Percentiles rank a stretch among this genome's conserved stretches.
Conservation (phyloP, 2,329 filamentous ascomycete species). For the Colletotrichum sublineola region DNA sequence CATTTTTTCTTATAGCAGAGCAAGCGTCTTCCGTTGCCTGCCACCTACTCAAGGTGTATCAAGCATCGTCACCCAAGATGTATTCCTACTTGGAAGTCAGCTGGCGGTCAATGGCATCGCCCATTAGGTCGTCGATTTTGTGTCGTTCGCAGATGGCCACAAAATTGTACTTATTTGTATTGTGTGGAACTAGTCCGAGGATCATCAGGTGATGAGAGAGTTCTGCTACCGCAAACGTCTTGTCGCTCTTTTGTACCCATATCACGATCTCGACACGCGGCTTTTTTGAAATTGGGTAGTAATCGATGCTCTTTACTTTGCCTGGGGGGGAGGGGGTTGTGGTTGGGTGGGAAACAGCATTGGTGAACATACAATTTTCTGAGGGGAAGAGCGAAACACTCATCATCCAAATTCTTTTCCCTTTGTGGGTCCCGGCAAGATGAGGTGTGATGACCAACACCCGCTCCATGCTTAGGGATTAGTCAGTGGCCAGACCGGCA, state of each 20-base stretch:
- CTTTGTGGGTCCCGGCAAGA: not conserved
- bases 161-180: not conserved
- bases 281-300: not conserved
- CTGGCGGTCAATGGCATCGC: not conserved
- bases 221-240: not conserved
- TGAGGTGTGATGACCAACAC: not conserved
- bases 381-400: not conserved
- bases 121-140: not conserved
- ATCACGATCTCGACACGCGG: not conserved
- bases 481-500: slow-evolving; percentile 11
- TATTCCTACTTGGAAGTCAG: not conserved
- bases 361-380: not conserved
- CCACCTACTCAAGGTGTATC: not conserved
- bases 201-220: not conserved
- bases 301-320: not conserved
- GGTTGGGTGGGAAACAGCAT: not conserved
- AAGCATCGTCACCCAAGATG: not conserved
- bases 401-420: not conserved
- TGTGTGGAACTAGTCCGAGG: not conserved
- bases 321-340: not conserved
- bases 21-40: not conserved
- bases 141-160: not conserved
- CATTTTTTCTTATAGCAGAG: not conserved
- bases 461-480: not conserved
- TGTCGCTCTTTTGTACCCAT: not conserved